Percentiles rank a stretch among this genome's conserved stretches.
These are phyloP conservation scores for Pythium oligandrum DNA, from an alignment of 352 stramenopile genomes.

Conservation along the genomic window DNA sequence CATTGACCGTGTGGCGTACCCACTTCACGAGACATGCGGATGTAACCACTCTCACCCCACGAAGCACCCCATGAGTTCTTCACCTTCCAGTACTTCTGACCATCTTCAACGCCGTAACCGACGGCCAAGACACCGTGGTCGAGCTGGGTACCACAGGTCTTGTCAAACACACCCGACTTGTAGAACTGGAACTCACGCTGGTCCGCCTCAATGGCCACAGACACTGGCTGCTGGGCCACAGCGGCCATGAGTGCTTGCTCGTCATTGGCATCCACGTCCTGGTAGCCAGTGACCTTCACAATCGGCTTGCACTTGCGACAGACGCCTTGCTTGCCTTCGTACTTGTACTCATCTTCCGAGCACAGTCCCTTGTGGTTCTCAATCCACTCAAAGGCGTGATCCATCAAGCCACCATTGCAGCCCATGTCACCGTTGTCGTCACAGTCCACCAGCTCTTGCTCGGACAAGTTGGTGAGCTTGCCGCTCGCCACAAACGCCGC, in stretches of 20 bases:
- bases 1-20: conserved; percentile 45
- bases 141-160: conserved; percentile 86
- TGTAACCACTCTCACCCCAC: conserved; percentile 94
- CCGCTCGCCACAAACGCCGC: conserved; percentile 92
- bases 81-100: conserved; percentile 91
- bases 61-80: conserved; percentile 96
- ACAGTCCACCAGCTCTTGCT: conserved; percentile 98
- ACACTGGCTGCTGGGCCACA: conserved; percentile 91
- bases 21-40: conserved; percentile 84
- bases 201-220: conserved; percentile 93
- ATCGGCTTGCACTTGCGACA: conserved; percentile 82
- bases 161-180: conserved; percentile 88
- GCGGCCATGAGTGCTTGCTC: conserved; percentile 87
- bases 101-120: conserved; percentile 90
- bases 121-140: conserved; percentile 65
- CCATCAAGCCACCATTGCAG: conserved; percentile 97
- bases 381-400: conserved; percentile 97
- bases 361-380: conserved; percentile 91
- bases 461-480: conserved; percentile 90
- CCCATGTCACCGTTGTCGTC: conserved; percentile 93
- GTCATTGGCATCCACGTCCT: conserved; percentile 85
- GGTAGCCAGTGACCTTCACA: conserved; percentile 84
- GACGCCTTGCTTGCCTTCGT: conserved; percentile 66
- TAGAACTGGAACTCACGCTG: conserved; percentile 97
- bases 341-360: conserved; percentile 94